A percentile compares a stretch with the other conserved stretches of the same genome.
Evolutionary conservation across 352 stramenopile genomes (phyloP).

Genomic region (Phytophthora constricta): DNA sequence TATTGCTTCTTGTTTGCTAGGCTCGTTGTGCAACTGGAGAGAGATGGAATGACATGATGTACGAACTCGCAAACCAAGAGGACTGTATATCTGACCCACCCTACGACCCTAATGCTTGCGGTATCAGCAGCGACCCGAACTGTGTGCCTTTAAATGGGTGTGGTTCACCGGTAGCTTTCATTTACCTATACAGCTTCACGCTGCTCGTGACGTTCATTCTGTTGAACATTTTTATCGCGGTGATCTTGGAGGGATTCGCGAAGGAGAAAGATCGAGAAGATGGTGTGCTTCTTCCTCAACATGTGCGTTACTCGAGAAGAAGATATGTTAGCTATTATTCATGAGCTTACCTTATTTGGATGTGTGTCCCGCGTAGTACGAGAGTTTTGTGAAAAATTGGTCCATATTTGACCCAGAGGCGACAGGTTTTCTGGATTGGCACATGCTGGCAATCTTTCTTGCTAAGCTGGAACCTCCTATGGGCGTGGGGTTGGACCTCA

Average conservation of each 20-base stretch:
- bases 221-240: conserved; percentile 94
- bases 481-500: conserved; percentile 55
- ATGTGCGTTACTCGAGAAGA: conserved; percentile 41
- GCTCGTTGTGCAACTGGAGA: conserved; percentile 92
- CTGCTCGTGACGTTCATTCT: conserved; percentile 94
- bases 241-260: conserved; percentile 94
- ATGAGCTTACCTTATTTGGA: neutral
- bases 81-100: conserved; percentile 61
- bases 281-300: conserved; percentile 55
- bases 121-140: conserved; percentile 72
- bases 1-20: conserved; percentile 91
- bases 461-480: conserved; percentile 67
- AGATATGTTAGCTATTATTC: neutral
- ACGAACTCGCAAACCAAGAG: conserved; percentile 62
- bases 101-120: conserved; percentile 67
- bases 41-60: conserved; percentile 95
- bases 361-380: conserved; percentile 58
- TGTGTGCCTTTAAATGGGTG: conserved; percentile 84
- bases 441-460: conserved; percentile 71
- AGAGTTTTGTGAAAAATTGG: conserved; percentile 83
- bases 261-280: conserved; percentile 76
- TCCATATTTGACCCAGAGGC: conserved; percentile 82
- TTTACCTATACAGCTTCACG: conserved; percentile 90
- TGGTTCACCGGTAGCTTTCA: conserved; percentile 62
- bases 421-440: conserved; percentile 81